Evolutionary conservation across 2,329 filamentous ascomycete genomes (phyloP).

Genomic region (Microdochium nivale): DNA sequence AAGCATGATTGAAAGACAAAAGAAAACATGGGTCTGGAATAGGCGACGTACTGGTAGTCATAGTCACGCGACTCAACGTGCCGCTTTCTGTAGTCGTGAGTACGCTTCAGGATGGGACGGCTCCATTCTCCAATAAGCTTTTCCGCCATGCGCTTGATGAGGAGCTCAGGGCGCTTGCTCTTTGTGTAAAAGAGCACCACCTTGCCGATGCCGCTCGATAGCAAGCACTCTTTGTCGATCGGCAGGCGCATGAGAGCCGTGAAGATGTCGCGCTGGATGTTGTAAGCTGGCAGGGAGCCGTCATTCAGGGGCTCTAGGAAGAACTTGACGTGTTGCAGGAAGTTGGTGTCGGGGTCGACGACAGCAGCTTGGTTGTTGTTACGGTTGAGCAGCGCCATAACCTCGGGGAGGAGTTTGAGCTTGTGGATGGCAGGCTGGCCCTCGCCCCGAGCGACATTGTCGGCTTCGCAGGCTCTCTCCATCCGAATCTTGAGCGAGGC

Average conservation of each 20-base stretch:
- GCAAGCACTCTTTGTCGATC: constrained; percentile 81
- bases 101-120: constrained; percentile 84
- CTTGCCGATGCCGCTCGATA: constrained; percentile 91
- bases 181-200: constrained; percentile 96
- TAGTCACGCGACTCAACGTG: constrained; percentile 55
- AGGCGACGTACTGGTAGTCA: constrained; percentile 49
- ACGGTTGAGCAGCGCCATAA: constrained; percentile 79
- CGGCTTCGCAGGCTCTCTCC: constrained; percentile 80
- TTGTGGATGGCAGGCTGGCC: constrained; percentile 84
- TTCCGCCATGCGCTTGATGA: constrained; percentile 91
- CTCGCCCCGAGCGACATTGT: constrained; percentile 72
- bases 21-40: not conserved
- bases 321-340: constrained; percentile 90
- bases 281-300: constrained; percentile 89
- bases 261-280: constrained; percentile 94
- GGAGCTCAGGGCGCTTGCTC: constrained; percentile 78
- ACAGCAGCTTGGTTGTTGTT: constrained; percentile 79
- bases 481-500: constrained; percentile 81
- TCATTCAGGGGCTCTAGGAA: constrained; percentile 95
- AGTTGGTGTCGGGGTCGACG: constrained; percentile 89
- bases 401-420: constrained; percentile 85
- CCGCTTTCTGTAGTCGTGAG: constrained; percentile 89
- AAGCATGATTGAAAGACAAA: not conserved
- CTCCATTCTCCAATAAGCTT: constrained; percentile 93
- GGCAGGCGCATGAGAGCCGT: constrained; percentile 70